Base-by-base conservation (phyloP, 129 eudicot species). In the Sambucus nigra region DNA sequence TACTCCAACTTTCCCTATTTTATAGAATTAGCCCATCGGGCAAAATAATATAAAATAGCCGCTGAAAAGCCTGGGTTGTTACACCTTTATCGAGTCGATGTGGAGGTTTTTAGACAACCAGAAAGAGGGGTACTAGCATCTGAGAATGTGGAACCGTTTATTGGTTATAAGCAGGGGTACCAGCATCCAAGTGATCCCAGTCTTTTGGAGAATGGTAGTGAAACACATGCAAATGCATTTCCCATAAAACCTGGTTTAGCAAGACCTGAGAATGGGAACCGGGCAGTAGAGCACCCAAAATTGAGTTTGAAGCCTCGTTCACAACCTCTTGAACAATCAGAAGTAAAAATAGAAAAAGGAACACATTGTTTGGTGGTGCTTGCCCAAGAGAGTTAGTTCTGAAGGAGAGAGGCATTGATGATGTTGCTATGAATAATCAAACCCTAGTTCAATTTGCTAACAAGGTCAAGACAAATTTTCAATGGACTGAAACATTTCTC, bases 341-440 rank as follows among this genome's bases (percentile, higher is more conserved):
- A 82, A 61, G 71, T 73, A 64, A 76, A 59, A 56, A 42, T 51
- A 13, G 87, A 75, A 53, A 68, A 55, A 56, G 76, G 66, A 60
- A 86, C 64, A 44, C 74, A 16, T 65, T 86, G 71, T 82, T 92
- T 73, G 94, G 92, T 60, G 94, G 88, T 54, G 95, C 96, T 66
- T 92, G 95, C 21, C 96, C 99, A 12, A 72, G 99, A 42, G 99
- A 92, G 75, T 13, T 82, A 87, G 99, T 92, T 44, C 63, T 92
- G 44, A 86, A 92, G 80, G 94, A 73, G 42, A 78, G 94, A 21
- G 96, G 94, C 40, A 59, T 77, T 10, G 89, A 82, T 69, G 94
- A 72, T 61, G 73, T 66, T 76, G 74, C 59, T 39, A 59, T 26
- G 18, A 65, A 41, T 55, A 69, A 51, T 60, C 64, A 62, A 25